Conservation (phyloP, 306 rosid species). For the Amphicarpaea edgeworthii region DNA sequence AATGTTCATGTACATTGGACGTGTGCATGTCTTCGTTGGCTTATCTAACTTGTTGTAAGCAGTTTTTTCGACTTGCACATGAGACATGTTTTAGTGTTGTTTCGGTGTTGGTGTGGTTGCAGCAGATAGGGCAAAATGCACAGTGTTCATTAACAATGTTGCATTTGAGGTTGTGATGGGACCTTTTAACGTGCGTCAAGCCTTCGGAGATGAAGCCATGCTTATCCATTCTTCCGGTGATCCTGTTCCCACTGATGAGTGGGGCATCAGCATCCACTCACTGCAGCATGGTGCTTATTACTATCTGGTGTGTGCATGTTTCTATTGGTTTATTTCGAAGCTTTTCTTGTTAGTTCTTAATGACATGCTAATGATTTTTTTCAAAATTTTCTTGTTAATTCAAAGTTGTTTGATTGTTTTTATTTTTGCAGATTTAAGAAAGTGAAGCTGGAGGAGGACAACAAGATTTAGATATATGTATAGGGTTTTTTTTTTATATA, state of each 20-base stretch:
- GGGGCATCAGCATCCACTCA: slow-evolving; percentile 83
- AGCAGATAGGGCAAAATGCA: slow-evolving; percentile 49
- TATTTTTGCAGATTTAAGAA: slow-evolving; percentile 58
- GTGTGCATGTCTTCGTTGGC: slow-evolving; percentile 72
- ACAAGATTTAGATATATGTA: slow-evolving; percentile 20
- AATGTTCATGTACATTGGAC: slow-evolving; percentile 32
- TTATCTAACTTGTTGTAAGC: neutral
- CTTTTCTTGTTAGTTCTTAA: neutral
- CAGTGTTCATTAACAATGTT: slow-evolving; percentile 73
- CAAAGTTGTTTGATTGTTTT: neutral
- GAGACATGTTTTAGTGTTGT: slow-evolving; percentile 37
- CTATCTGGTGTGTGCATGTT: slow-evolving; percentile 66
- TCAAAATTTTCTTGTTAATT: neutral
- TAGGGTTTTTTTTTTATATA: neutral
- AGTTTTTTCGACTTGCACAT: slow-evolving; percentile 9
- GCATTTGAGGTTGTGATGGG: slow-evolving; percentile 69
- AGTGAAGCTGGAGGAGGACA: slow-evolving; percentile 29
- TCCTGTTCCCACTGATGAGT: slow-evolving; percentile 76
- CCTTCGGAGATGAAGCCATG: slow-evolving; percentile 74
- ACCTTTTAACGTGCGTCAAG: slow-evolving; percentile 76
- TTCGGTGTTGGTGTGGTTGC: slow-evolving; percentile 57
- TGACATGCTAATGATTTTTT: neutral
- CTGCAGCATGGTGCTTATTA: slow-evolving; percentile 81
- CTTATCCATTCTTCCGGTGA: slow-evolving; percentile 73
- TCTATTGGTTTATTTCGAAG: too few species aligned